These are phyloP conservation scores for Leptographium flavum DNA, from an alignment of 2,329 filamentous ascomycete genomes.

Conservation along the genomic window DNA sequence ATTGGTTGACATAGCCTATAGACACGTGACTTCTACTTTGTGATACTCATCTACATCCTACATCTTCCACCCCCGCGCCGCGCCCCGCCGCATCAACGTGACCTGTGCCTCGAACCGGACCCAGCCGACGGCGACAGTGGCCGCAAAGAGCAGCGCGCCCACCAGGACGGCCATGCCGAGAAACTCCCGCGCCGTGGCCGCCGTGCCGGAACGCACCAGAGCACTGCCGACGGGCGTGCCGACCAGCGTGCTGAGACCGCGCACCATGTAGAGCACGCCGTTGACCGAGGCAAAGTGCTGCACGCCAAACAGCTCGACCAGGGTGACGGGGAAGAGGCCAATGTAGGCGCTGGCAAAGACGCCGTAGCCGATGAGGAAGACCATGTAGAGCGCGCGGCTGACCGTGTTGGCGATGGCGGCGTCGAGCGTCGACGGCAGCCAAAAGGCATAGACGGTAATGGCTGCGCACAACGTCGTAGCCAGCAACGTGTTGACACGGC, in stretches of 20 bases:
- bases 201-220: conserved; percentile 11
- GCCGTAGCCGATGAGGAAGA: conserved; percentile 1
- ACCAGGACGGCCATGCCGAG: not conserved
- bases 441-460: not conserved
- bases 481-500: conserved; percentile 23
- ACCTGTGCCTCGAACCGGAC: not conserved
- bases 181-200: not conserved
- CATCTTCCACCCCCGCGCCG: too few relatives aligned
- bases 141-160: not conserved
- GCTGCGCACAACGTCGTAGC: conserved; percentile 13
- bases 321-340: not conserved
- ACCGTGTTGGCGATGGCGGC: not conserved
- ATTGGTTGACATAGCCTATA: not conserved
- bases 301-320: not conserved
- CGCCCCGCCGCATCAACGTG: too few relatives aligned
- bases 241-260: conserved; percentile 27
- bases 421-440: conserved; percentile 4
- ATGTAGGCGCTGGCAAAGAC: conserved; percentile 14
- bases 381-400: conserved; percentile 5
- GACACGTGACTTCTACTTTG: not conserved
- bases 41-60: too few relatives aligned
- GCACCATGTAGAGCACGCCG: conserved; percentile 28
- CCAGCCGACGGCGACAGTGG: not conserved
- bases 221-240: conserved; percentile 28
- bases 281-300: conserved; percentile 19